Base-by-base conservation (phyloP, 805 yeast genomes). In the Zygosaccharomyces siamensis region DNA sequence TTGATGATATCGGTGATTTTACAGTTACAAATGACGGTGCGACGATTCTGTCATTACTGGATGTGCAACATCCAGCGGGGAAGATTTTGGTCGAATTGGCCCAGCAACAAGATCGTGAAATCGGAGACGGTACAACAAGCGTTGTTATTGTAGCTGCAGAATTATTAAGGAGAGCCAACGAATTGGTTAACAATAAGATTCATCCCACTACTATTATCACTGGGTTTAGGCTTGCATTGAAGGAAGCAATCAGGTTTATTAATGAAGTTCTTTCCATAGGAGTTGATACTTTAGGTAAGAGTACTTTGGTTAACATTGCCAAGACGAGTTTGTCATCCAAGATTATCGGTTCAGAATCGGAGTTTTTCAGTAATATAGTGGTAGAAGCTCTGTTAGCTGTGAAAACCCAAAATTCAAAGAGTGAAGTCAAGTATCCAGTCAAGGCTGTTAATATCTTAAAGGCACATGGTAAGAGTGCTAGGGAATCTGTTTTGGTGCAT, bases 1-100 rank as follows among this genome's bases (percentile, higher is more conserved):
- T 93, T 35, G 99, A 93, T 70, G 99, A 93, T 63, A 95, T 93
- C 70, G 99, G 99, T 55, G 99, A 95, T 71, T 97, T 93, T 40
- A 90, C 97, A 5, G 97, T 93, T 44, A 93, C 99, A 40, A 93
- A 93, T 70, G 99, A 93, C 70, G 99, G 99, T 57, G 99, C 99
- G 51, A 93, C 99, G 4, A 93, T 93, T 61, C 74, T 93, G 55
- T 78, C 89, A 7, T 71, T 95, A 46, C 74, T 93, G 56, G 99
- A 93, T 66, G 98, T 93, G 45, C 97, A 93, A 71, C 99, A 93
- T 68, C 99, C 99, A 31, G 99, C 99, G 1, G 99, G 98, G 14
- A 92, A 89, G 72, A 93, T 93, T 60, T 74, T 93, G 50, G 99
- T 93, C 43, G 98, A 93, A 64, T 77, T 93, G 63, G 99, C 99